These are phyloP conservation scores for Magnaporthiopsis incrustans DNA, from an alignment of 2,329 filamentous ascomycete species.

Conservation along the genomic window DNA sequence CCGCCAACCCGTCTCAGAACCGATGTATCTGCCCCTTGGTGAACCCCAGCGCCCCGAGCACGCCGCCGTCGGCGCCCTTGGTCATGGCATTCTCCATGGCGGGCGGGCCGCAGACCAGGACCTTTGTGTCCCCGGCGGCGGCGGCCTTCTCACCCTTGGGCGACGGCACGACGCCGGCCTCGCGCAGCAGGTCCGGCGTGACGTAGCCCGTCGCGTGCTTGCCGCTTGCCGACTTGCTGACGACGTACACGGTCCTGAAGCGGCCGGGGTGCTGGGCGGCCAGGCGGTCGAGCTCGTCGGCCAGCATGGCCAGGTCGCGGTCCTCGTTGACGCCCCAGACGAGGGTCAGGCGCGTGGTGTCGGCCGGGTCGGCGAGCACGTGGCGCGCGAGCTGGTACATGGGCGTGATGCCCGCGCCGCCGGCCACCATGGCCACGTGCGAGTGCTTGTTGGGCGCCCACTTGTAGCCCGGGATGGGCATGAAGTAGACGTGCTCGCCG, in stretches of 20 bases:
- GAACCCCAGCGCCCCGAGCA: slow-evolving; percentile 51
- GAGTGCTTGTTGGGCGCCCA: slow-evolving; percentile 39
- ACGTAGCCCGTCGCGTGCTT: slow-evolving; percentile 46
- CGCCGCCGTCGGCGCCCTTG: slow-evolving; percentile 30
- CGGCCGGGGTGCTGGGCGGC: slow-evolving; percentile 41
- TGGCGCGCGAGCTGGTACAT: slow-evolving; percentile 56
- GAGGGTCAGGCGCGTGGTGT: slow-evolving; percentile 55
- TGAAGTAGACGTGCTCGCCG: slow-evolving; percentile 52
- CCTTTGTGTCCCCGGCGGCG: slow-evolving; percentile 36
- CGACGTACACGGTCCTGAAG: slow-evolving; percentile 50
- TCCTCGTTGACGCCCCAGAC: slow-evolving; percentile 61
- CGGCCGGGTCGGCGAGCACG: slow-evolving; percentile 52
- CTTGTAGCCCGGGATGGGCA: slow-evolving; percentile 43
- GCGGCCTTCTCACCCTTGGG: slow-evolving; percentile 17
- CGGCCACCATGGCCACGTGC: slow-evolving; percentile 58
- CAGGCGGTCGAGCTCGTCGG: slow-evolving; percentile 44
- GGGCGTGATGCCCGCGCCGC: slow-evolving; percentile 66
- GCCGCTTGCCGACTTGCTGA: slow-evolving; percentile 34
- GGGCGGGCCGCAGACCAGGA: slow-evolving; percentile 63
- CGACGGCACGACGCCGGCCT: slow-evolving; percentile 30
- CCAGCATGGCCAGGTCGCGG: slow-evolving; percentile 44
- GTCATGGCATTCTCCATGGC: slow-evolving; percentile 52
- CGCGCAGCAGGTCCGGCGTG: slow-evolving; percentile 44
- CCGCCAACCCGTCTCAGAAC: slow-evolving; percentile 28
- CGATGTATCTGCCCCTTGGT: slow-evolving; percentile 47